Evolutionary conservation across 129 eudicot species (phyloP), one percentile per base, ranked within the genome.

Genomic region (Flaveria bidentis): DNA sequence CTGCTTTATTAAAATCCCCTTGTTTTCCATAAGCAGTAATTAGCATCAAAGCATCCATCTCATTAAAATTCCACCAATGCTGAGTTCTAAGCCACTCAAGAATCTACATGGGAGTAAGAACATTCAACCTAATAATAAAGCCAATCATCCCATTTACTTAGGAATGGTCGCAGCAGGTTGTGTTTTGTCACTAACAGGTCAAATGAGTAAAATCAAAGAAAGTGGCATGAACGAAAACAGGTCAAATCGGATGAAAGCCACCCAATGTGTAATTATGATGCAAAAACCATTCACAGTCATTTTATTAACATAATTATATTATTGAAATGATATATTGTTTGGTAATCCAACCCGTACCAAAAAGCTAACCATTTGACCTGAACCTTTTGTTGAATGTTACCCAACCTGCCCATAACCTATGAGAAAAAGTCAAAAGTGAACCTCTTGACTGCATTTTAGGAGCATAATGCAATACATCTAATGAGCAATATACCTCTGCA

Each of bases 81-180:
- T 94, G 96, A 71, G 93, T 88, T 56, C 87, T 86, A 61, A 94
- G 93, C 98, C 98, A 94, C 79, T 94, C 98, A 71, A 94, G 96
- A 65, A 91, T 81, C 98, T 94, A 58, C 16, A 71, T 68, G 18
- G 73, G 2, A 76, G 5, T 9, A 79, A 56, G 22, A 66, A 76
- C 30, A 62, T 50, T 16, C 65, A 20, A 71, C 70, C 61, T 39
- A 67, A 36, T 49, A 18, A 25, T 26, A 67, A 67, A 66, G 36
- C 50, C 28, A 75, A 28, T 62, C 56, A 82, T 75, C 22, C 41
- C 16, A 13, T 22, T 12, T 15, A 12, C 67, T 57, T 57, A 69
- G 49, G 41, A 45, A 69, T 47, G 14, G 36, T 30, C 36, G 36
- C 0, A 30, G 36, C 5, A 4, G 45, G 25, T 49, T 69, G 44